Percentiles rank a stretch among this genome's conserved stretches.
Evolutionary conservation across 148 eudicot species (phyloP).

Genomic region (Rhododendron kiyosumense): DNA sequence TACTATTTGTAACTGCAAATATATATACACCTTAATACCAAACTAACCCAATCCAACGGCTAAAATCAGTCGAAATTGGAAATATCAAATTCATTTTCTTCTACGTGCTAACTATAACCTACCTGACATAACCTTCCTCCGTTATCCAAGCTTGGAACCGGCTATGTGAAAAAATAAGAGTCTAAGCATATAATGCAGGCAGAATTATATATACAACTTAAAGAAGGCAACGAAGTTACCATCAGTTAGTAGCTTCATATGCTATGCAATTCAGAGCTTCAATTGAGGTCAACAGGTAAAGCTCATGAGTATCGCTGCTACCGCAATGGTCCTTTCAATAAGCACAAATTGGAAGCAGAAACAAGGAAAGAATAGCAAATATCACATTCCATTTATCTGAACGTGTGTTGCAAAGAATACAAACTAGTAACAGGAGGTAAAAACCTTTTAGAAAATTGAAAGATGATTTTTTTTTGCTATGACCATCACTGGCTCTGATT

Average conservation of each 20-base stretch:
- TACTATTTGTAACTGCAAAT: background rate
- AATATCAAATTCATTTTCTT: too few species aligned
- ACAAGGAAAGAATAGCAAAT: background rate
- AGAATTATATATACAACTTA: background rate
- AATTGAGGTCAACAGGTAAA: background rate
- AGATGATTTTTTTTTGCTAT: background rate
- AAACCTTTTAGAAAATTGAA: background rate
- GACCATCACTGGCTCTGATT: background rate
- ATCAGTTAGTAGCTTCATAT: background rate
- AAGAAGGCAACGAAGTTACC: background rate
- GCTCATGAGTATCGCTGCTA: background rate
- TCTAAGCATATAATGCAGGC: background rate
- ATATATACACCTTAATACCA: background rate
- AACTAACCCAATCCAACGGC: background rate
- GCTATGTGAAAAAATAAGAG: background rate
- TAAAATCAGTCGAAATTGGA: too few species aligned
- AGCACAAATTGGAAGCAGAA: background rate
- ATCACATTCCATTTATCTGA: slow-evolving; percentile 2
- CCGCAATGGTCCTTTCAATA: background rate
- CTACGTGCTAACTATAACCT: background rate
- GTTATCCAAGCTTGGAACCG: background rate
- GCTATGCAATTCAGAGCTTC: background rate
- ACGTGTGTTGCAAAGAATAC: background rate
- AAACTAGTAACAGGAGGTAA: background rate
- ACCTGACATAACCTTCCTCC: background rate